Base-by-base conservation (phyloP, 2,329 filamentous ascomycete species). In the Alternaria rosae region DNA sequence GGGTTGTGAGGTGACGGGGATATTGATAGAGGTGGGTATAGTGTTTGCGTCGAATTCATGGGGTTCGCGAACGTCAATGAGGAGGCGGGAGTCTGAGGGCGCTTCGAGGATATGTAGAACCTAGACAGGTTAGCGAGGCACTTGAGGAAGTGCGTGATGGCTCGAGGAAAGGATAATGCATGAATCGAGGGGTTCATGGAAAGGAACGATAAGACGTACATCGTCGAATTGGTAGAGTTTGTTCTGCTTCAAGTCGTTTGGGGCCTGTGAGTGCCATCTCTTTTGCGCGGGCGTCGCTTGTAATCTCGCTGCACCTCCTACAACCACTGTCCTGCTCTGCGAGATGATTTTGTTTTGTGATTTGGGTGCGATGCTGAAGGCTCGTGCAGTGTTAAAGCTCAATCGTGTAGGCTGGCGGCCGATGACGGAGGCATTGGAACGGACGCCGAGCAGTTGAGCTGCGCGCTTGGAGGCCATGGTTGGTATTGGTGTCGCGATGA, bases 21-120 rank as follows among this genome's bases (percentile, higher is more conserved):
- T 87, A 82, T 94, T 94, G 72, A 94, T 82, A 1, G 93, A 89
- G 47, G 87, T 87, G 1, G 95, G 95, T 74, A 99, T 97, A 65
- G 83, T 86, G 9, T 87, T 87, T 7, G 82, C 77, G 53, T 80
- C 70, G 62, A 91, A 86, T 77, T 95, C 92, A 65, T 73, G 70
- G 2, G 91, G 90, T 77, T 94, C 91, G 76, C 92, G 91, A 54
- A 90, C 87, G 79, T 94, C 91, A 65, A 78, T 73, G 62, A 79
- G 54, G 77, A 80, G 61, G 66, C 70, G 63, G 47, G 74, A 70
- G 55, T 70, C 48, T 44, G 69, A 67, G 7, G 73, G 70, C 35
- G 65, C 59, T 65, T 73, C 65, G 61, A 73, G 50, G 45, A 82
- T 71, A 58, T 75, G 61, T 56, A 81, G 76, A 58, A 82, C 67